Evolutionary conservation across 768 basidiomycete genomes (phyloP), one percentile per base, ranked within the genome.

Genomic region (Asterophora parasitica): DNA sequence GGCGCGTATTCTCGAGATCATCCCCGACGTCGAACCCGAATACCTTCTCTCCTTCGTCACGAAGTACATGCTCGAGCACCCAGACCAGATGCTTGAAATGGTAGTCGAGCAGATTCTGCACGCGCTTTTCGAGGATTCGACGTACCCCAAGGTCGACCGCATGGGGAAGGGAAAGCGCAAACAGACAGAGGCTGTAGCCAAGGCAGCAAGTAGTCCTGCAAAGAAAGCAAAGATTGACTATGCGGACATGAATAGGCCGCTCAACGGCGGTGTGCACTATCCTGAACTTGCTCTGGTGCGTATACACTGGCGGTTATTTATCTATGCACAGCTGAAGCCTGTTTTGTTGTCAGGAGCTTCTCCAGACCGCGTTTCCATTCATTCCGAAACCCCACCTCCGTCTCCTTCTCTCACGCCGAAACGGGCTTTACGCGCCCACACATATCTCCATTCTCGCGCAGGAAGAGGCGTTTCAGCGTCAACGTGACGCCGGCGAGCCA

Each of bases 1-100:
- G 26, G 71, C 76, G 1, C 78, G 71, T 34, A 71, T 88, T 26
- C 67, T 85, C 31, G 84, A 87, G 56, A 76, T 90, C 37, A 61
- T 88, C 10, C 88, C 88, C 0, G 84, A 88, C 54, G 83, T 88
- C 17, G 71, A 76, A 16, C 79, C 82, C 0, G 66, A 71, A 2
- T 74, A 88, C 53, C 75, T 75, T 10, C 58, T 71, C 17, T 51
- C 60, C 1, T 76, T 87, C 27, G 58, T 87, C 26, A 63, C 70
- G 31, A 58, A 70, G 36, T 66, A 76, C 51, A 59, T 75, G 23
- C 64, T 68, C 4, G 55, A 63, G 4, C 63, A 68, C 35, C 46
- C 49, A 23, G 50, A 51, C 9, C 46, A 54, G 7, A 11, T n/a
- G 15, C 26, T 55, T 4, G 66, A 68, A 1, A 53, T 67, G 11